These are phyloP conservation scores for Diaporthe destruens DNA, from an alignment of 2,329 filamentous ascomycete species.

Conservation along the genomic window DNA sequence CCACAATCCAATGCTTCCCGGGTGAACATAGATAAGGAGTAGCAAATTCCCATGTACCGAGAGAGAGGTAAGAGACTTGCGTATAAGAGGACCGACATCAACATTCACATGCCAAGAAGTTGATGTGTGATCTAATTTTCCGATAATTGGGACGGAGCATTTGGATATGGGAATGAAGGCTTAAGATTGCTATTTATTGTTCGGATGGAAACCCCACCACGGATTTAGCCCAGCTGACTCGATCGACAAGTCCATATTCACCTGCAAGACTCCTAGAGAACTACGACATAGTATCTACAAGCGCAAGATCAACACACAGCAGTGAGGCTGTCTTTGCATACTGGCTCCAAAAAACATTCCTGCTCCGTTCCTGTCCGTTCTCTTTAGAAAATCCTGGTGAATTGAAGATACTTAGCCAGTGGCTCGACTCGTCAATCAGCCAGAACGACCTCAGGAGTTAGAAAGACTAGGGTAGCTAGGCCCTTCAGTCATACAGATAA, in stretches of 20 bases:
- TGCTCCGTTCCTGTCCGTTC: background rate
- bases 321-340: background rate
- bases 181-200: background rate
- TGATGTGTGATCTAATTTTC: slow-evolving; percentile 7
- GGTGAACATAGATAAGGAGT: background rate
- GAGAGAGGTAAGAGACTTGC: background rate
- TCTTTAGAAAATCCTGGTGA: background rate
- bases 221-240: slow-evolving; percentile 2
- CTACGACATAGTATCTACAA: background rate
- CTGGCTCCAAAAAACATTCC: background rate
- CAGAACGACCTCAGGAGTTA: background rate
- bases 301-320: too few relatives aligned
- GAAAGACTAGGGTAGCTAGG: too few relatives aligned
- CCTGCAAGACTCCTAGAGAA: background rate
- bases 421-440: background rate
- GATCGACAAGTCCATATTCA: background rate
- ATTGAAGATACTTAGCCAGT: too few relatives aligned
- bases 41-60: background rate
- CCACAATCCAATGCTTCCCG: too few relatives aligned
- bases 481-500: too few relatives aligned
- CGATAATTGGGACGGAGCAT: background rate
- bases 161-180: background rate
- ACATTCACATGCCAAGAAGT: background rate
- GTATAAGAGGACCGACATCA: background rate
- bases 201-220: background rate